phyloP scores from a whole-genome alignment of 768 basidiomycete genomes.

The Collybia sp. region DNA sequence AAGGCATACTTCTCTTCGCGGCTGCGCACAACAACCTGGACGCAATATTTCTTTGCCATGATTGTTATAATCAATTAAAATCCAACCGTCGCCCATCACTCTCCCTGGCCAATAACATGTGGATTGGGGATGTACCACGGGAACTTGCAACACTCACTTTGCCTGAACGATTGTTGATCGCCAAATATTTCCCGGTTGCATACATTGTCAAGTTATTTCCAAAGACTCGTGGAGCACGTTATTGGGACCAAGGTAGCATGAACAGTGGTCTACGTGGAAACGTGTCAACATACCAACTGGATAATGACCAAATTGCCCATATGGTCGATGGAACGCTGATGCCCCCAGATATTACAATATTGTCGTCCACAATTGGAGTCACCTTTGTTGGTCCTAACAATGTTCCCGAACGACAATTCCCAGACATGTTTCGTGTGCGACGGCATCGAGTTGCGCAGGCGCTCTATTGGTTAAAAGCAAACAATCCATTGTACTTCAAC shows the following conservation, averaged over 20 bases:
- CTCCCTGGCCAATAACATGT: constrained; percentile 32
- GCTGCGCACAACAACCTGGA: too few species aligned
- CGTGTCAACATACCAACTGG: constrained; percentile 23
- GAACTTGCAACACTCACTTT: constrained; percentile 23
- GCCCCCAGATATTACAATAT: constrained; percentile 14
- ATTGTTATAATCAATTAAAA: too few species aligned
- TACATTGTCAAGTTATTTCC: constrained; percentile 34
- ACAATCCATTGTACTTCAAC: constrained; percentile 21
- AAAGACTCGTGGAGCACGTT: constrained; percentile 12
- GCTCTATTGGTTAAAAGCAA: constrained; percentile 24
- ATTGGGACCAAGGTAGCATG: constrained; percentile 8
- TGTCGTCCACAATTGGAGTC: constrained; percentile 23
- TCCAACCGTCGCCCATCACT: too few species aligned
- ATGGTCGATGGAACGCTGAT: constrained; percentile 20
- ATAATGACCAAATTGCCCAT: constrained; percentile 10
- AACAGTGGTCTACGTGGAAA: constrained; percentile 22
- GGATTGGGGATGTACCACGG: constrained; percentile 28
- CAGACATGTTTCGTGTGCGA: constrained; percentile 17
- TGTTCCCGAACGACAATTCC: constrained; percentile 13
- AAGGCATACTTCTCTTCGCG: too few species aligned
- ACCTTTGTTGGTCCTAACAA: constrained; percentile 22
- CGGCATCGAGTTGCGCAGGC: constrained; percentile 14
- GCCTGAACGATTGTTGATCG: constrained; percentile 28
- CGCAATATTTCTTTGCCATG: too few species aligned
- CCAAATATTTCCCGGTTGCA: constrained; percentile 21